These are phyloP conservation scores for Leucosporidium yakuticum DNA, from an alignment of 768 basidiomycete species.

Conservation along the genomic window DNA sequence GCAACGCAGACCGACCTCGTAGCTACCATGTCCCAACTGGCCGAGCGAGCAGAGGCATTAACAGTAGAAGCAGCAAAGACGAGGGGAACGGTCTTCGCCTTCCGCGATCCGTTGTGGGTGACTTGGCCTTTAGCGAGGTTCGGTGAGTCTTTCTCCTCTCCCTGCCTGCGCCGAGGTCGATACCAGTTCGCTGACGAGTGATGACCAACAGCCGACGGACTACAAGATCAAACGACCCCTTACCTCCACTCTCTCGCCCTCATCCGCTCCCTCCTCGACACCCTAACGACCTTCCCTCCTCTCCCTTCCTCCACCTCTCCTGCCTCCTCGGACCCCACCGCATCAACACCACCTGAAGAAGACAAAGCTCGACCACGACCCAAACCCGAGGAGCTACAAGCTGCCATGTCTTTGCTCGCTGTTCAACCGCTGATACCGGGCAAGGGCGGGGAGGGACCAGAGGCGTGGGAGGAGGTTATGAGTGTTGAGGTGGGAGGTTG, in stretches of 20 bases:
- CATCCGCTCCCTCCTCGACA: constrained; percentile 25
- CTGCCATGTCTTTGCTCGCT: constrained; percentile 17
- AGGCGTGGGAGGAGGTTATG: constrained; percentile 33
- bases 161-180: too few species aligned
- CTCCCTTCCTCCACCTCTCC: not conserved
- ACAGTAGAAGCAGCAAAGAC: constrained; percentile 23
- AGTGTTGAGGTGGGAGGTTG: constrained; percentile 30
- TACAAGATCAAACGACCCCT: constrained; percentile 10
- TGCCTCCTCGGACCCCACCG: not conserved
- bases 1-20: constrained; percentile 17
- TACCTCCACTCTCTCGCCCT: constrained; percentile 29
- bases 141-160: constrained; percentile 15
- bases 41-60: constrained; percentile 23
- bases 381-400: constrained; percentile 25
- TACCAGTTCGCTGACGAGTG: not conserved
- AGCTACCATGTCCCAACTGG: constrained; percentile 6
- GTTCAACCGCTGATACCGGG: constrained; percentile 30
- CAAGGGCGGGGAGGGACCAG: constrained; percentile 16
- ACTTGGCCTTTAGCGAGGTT: constrained; percentile 33
- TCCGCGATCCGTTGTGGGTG: constrained; percentile 33
- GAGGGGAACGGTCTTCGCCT: constrained; percentile 19
- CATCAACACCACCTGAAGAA: not conserved
- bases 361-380: constrained; percentile 13
- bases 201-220: constrained; percentile 17
- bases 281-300: constrained; percentile 24